Evolutionary conservation across 1,139 yeast species (phyloP).

Genomic region (Lodderomyces parapsilosis): DNA sequence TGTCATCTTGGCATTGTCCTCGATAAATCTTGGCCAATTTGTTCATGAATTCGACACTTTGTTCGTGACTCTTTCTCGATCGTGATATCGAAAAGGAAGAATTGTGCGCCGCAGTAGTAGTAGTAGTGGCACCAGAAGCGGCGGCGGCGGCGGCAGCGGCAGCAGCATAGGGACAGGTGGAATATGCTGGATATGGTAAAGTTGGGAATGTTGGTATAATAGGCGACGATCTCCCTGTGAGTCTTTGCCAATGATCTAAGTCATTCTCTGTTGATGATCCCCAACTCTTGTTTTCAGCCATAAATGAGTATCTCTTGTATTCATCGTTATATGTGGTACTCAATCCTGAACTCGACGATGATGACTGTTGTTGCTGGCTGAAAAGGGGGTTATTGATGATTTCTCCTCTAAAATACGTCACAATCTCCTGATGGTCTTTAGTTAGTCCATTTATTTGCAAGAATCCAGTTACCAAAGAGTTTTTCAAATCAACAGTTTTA

Average conservation of each 20-base stretch:
- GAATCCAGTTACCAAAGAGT: constrained; percentile 70
- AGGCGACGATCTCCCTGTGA: too few species aligned
- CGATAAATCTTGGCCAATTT: constrained; percentile 31
- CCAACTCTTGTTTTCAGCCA: constrained; percentile 50
- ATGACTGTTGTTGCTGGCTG: neutral
- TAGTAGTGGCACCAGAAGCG: too few species aligned
- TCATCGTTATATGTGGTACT: constrained; percentile 7
- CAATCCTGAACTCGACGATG: constrained; percentile 19
- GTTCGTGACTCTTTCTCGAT: constrained; percentile 14
- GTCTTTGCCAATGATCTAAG: constrained; percentile 82
- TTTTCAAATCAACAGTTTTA: constrained; percentile 62
- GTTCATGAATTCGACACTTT: constrained; percentile 21
- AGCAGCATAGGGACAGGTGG: neutral
- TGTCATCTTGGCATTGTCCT: constrained; percentile 22
- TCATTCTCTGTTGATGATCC: constrained; percentile 68
- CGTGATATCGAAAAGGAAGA: neutral
- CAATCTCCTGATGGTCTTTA: constrained; percentile 69
- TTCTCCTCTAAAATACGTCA: constrained; percentile 86
- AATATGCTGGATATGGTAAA: neutral
- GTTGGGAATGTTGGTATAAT: constrained; percentile 11
- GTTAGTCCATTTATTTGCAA: constrained; percentile 80
- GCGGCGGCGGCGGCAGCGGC: neutral
- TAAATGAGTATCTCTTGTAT: constrained; percentile 32
- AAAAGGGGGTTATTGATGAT: constrained; percentile 60
- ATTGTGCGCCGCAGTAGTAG: too few species aligned